Evolutionary conservation across 2,329 filamentous ascomycete species (phyloP), one percentile per base, ranked within the genome.

Genomic region (Aspergillus thermomutatus): DNA sequence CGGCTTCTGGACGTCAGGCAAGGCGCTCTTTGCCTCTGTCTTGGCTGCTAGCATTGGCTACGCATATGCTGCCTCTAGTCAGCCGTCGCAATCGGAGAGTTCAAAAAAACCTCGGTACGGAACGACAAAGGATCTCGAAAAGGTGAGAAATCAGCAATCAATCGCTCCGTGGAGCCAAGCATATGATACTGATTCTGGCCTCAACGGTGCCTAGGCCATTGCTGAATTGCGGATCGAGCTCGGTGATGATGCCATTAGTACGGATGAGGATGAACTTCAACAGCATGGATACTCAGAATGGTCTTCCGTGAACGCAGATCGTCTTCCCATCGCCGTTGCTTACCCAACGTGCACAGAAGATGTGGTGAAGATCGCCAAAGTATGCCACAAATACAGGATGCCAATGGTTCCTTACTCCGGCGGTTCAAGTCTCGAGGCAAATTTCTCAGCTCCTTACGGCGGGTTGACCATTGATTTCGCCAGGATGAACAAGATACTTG

Each of bases 401-500:
- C 92, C 92, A 1, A 89, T 96, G 77, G 89, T 94, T 58, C 88
- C 91, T 0, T 96, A 90, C 69, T 94, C 90, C 0, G 92, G 91
- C 2, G 92, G 92, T 14, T 89, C 90, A 0, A 93, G 89, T 63
- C 79, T 97, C 0, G 92, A 97, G 72, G 92, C 89, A 14, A 94
- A 96, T 71, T 96, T 96, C 73, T 90, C 90, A 0, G 90, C 92
- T 14, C 91, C 91, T 0, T 89, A 87, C 68, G 92, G 92, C 11
- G 92, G 92, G 11, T 84, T 97, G 69, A 93, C 90, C 63, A 89
- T 97, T 51, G 92, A 97, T 69, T 97, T 97, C 71, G 84, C 86
- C 1, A 85, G 85, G 67, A 97, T 97, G 92, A 88, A 96, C 71
- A 80, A 87, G 66, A 88, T 96, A 26, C 65, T 97, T 28, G 80